Evolutionary conservation across 495 filamentous ascomycete species (phyloP).

Genomic region (Pseudevernia furfuracea): DNA sequence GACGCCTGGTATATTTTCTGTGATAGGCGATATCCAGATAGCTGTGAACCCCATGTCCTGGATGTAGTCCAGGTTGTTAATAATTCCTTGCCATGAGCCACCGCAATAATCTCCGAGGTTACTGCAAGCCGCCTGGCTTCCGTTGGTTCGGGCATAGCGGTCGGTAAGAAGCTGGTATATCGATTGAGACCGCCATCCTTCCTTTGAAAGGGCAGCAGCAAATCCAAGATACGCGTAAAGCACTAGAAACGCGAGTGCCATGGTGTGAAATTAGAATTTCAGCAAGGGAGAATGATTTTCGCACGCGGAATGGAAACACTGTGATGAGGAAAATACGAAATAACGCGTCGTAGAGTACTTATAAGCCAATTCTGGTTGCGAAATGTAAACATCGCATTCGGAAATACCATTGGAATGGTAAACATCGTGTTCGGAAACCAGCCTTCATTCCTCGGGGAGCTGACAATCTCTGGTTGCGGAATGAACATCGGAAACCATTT

Average conservation of each 20-base stretch:
- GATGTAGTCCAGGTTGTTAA: slow-evolving; percentile 51
- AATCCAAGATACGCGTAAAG: slow-evolving; percentile 1
- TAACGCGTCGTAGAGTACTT: not conserved
- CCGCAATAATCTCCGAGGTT: slow-evolving; percentile 60
- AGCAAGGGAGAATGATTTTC: not conserved
- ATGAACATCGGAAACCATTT: too few species aligned
- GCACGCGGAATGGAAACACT: not conserved
- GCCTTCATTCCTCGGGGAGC: slow-evolving; percentile 1
- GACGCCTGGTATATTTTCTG: slow-evolving; percentile 47
- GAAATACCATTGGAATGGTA: not conserved
- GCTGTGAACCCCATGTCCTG: slow-evolving; percentile 74
- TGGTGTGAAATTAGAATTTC: not conserved
- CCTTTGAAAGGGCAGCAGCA: not conserved
- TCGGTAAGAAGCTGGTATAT: slow-evolving; percentile 74
- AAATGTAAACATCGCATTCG: slow-evolving; percentile 6
- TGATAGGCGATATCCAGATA: slow-evolving; percentile 76
- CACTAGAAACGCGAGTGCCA: not conserved
- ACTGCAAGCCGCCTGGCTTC: slow-evolving; percentile 50
- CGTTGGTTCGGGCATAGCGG: slow-evolving; percentile 61
- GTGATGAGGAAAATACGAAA: not conserved
- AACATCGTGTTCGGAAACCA: not conserved
- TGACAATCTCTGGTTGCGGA: too few species aligned
- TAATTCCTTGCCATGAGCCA: slow-evolving; percentile 66
- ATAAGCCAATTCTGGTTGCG: not conserved
- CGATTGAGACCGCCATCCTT: slow-evolving; percentile 53